Evolutionary conservation across 495 filamentous ascomycete genomes (phyloP).

Genomic region (Oleoguttula mirabilis): DNA sequence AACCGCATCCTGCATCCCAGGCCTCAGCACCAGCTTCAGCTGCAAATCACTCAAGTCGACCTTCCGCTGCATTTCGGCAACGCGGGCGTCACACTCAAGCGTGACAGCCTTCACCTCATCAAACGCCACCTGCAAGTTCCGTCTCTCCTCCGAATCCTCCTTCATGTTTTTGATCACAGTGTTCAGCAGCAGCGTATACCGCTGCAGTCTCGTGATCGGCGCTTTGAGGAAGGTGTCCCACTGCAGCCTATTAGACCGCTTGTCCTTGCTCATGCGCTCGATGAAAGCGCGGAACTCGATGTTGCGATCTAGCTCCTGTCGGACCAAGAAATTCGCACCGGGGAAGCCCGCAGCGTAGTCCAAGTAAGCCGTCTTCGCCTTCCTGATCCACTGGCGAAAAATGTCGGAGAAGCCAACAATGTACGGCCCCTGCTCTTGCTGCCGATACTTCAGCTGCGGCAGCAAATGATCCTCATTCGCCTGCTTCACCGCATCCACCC

Average conservation of each 20-base stretch:
- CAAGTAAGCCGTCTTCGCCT: conserved; percentile 77
- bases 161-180: conserved; percentile 77
- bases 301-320: conserved; percentile 76
- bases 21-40: conserved; percentile 66
- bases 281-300: conserved; percentile 77
- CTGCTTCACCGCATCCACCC: conserved; percentile 73
- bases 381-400: conserved; percentile 97
- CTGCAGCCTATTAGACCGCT: conserved; percentile 69
- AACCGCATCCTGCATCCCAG: conserved; percentile 69
- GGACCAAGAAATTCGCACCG: conserved; percentile 66
- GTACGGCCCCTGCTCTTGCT: conserved; percentile 93
- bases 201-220: conserved; percentile 84
- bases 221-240: conserved; percentile 93
- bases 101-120: conserved; percentile 94
- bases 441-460: conserved; percentile 90
- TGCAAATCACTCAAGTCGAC: conserved; percentile 81
- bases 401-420: conserved; percentile 91
- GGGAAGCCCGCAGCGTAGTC: conserved; percentile 87
- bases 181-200: conserved; percentile 71
- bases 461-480: conserved; percentile 93
- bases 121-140: conserved; percentile 71
- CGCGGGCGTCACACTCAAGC: conserved; percentile 80
- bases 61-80: conserved; percentile 88
- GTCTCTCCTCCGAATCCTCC: conserved; percentile 78
- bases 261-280: conserved; percentile 63